Evolutionary conservation across 73 alveolate species (phyloP).

Genomic region (Paraurostyla sp.): DNA sequence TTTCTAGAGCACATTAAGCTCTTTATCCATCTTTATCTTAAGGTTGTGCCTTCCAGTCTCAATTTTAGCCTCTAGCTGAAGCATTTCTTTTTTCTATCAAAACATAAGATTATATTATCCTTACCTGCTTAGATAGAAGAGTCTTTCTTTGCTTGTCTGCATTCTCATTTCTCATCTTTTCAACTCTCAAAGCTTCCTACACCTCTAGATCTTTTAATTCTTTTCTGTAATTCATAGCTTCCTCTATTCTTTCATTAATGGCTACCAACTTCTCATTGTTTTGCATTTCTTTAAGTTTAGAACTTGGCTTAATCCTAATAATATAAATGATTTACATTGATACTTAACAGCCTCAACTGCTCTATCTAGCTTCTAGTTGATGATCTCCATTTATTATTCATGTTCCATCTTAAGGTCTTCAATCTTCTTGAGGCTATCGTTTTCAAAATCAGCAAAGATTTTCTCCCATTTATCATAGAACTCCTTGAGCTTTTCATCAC

Average conservation of each 20-base stretch:
- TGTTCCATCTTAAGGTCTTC: conserved; percentile 85
- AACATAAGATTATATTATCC: neutral
- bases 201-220: conserved; percentile 90
- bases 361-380: conserved; percentile 86
- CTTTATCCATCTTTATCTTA: conserved; percentile 91
- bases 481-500: conserved; percentile 94
- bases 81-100: conserved; percentile 90
- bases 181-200: conserved; percentile 93
- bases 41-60: conserved; percentile 92
- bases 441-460: conserved; percentile 82
- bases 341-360: conserved; percentile 90
- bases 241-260: conserved; percentile 96
- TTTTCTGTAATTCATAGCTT: conserved; percentile 96
- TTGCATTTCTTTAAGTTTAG: conserved; percentile 86
- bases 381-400: conserved; percentile 84
- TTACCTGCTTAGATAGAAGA: conserved; percentile 64
- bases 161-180: conserved; percentile 88
- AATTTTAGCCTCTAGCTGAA: conserved; percentile 88
- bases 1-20: conserved; percentile 84
- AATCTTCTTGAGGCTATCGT: conserved; percentile 81
- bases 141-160: conserved; percentile 89
- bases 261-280: conserved; percentile 96
- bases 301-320: conserved; percentile 85
- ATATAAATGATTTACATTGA: neutral
- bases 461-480: conserved; percentile 92